phyloP scores from a whole-genome alignment of 306 rosid species.

The Macrotyloma uniflorum region DNA sequence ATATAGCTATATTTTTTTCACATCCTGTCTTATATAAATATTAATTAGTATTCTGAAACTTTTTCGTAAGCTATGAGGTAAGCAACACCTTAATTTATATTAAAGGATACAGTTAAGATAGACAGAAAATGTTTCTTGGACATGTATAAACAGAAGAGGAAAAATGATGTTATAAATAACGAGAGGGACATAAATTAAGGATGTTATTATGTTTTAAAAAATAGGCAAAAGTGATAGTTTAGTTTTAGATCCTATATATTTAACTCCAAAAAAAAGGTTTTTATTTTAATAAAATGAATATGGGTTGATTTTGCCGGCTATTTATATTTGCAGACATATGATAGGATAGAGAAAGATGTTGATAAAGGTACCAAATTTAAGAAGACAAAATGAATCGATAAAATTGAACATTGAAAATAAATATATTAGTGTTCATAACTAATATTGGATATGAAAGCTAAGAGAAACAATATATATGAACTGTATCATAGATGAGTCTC shows the following conservation, averaged over 20 bases:
- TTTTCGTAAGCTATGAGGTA: neutral
- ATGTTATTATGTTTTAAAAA: too few species aligned
- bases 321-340: neutral
- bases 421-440: neutral
- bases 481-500: neutral
- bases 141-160: neutral
- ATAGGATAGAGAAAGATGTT: neutral
- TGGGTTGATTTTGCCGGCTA: constrained; percentile 14
- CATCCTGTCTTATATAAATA: too few species aligned
- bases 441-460: neutral
- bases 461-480: neutral
- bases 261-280: neutral
- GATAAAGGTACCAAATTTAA: neutral
- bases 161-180: neutral
- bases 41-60: neutral
- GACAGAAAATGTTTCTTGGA: neutral
- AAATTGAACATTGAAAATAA: neutral
- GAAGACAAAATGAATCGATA: neutral
- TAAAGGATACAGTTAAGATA: neutral
- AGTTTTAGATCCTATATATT: neutral
- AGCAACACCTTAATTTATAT: neutral
- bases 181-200: neutral
- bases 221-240: too few species aligned
- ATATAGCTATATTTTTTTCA: neutral
- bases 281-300: neutral